A percentile compares a stretch with the other conserved stretches of the same genome.
phyloP scores from a whole-genome alignment of 1,139 yeast species.

The Candida sanyaensis region DNA sequence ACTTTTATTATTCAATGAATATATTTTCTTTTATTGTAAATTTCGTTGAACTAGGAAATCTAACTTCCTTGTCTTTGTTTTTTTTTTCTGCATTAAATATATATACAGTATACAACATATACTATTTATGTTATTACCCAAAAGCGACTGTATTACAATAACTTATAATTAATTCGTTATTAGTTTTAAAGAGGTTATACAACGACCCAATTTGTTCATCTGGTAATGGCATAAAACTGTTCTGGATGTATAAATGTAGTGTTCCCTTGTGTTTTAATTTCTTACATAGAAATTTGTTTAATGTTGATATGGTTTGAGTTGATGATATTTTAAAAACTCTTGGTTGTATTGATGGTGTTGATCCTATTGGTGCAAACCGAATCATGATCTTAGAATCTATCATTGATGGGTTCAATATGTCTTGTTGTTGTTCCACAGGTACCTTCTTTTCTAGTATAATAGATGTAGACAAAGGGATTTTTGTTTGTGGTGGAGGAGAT shows the following conservation, averaged over 20 bases:
- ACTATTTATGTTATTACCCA: conserved; percentile 32
- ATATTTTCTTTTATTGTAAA: background rate
- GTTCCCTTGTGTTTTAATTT: conserved; percentile 32
- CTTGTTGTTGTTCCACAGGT: conserved; percentile 17
- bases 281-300: conserved; percentile 46
- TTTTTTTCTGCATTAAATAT: background rate
- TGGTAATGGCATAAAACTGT: conserved; percentile 61
- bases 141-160: conserved; percentile 62
- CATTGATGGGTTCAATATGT: background rate
- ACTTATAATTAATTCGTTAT: conserved; percentile 52
- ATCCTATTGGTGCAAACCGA: conserved; percentile 61
- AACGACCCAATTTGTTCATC: conserved; percentile 57
- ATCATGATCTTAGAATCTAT: conserved; percentile 34
- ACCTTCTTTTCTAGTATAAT: conserved; percentile 20
- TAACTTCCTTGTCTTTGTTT: background rate
- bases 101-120: background rate
- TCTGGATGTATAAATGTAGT: conserved; percentile 50
- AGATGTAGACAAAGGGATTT: conserved; percentile 28
- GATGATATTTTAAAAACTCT: conserved; percentile 50
- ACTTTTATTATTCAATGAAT: background rate
- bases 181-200: conserved; percentile 43
- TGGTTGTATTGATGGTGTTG: conserved; percentile 52
- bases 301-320: conserved; percentile 46
- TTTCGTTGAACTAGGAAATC: background rate
- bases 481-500: conserved; percentile 8